Evolutionary conservation across 306 rosid species (phyloP), one percentile per base, ranked within the genome.

Genomic region (Cicer bijugum): DNA sequence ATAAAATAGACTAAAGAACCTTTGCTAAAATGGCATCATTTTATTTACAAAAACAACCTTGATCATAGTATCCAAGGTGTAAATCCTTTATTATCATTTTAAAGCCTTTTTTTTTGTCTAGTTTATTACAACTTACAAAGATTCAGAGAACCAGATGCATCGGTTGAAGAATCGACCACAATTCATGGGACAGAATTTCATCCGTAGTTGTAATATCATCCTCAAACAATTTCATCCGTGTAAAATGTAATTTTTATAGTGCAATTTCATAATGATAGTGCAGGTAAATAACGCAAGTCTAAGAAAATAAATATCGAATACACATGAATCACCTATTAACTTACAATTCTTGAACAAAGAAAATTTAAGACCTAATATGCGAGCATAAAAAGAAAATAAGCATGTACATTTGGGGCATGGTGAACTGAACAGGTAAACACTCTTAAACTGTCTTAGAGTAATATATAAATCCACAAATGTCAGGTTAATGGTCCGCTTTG

Each of bases 401-500:
- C 56, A 38, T 10, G 39, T 14, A 75, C 19, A 46, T 7, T 39
- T 48, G 15, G 62, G 55, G 44, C 11, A 71, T 15, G 71, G 71
- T 45, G 43, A 81, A 65, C 71, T 81, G 35, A 55, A 43, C 20
- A 33, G 52, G 64, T 44, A 63, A 39, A 51, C 20, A 33, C 44
- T 75, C 45, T 61, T 17, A 73, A 33, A 74, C 62, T 69, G 23
- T 14, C 42, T 3, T 12, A 12, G 56, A 58, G 20, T 38, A 23
- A 74, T 11, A 57, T 11, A 66, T 15, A 68, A 61, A 74, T 2
- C 60, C 0, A 44, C 57, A 68, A 59, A 62, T 67, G 67, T 8
- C 65, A 57, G 65, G 45, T 52, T 78, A 69, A 70, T n/a, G 67
- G 71, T 67, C 64, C 62, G 82, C 71, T 45, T 59, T 35, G 39